A percentile compares a stretch with the other conserved stretches of the same genome.
These are phyloP conservation scores for Melanomma pulvis-pyrius DNA, from an alignment of 495 filamentous ascomycete genomes.

Conservation along the genomic window DNA sequence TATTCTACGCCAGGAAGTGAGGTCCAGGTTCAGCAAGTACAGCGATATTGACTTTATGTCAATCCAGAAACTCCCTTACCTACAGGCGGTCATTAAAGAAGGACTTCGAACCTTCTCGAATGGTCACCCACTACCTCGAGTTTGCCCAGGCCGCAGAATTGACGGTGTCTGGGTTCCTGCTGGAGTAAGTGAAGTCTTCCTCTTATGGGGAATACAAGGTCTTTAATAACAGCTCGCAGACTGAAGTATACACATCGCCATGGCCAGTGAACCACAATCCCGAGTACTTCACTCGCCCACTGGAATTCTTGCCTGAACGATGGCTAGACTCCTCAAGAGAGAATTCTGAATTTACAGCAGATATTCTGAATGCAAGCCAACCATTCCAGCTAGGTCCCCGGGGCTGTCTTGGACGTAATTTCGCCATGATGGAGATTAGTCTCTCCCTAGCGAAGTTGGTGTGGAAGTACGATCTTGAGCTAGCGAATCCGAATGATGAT, in stretches of 20 bases:
- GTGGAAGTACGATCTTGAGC: background rate
- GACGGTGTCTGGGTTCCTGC: background rate
- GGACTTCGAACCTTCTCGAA: constrained; percentile 42
- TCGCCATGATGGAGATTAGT: background rate
- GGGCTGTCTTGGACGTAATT: background rate
- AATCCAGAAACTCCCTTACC: constrained; percentile 29
- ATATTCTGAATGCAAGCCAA: constrained; percentile 4
- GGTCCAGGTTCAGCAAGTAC: background rate
- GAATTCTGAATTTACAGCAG: too few species aligned
- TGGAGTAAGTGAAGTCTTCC: background rate
- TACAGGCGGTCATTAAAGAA: constrained; percentile 41
- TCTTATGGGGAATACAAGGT: background rate
- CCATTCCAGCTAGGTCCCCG: background rate
- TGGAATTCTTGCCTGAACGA: background rate
- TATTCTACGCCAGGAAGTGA: background rate
- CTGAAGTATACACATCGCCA: constrained; percentile 4
- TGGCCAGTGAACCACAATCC: constrained; percentile 7
- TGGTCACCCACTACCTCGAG: background rate
- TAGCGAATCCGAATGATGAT: background rate
- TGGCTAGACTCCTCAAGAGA: background rate
- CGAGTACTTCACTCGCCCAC: background rate
- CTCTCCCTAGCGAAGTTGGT: background rate
- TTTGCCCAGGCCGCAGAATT: background rate
- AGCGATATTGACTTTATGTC: constrained; percentile 26
- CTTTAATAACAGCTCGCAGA: background rate